Evolutionary conservation across 2,329 filamentous ascomycete genomes (phyloP), one percentile per base, ranked within the genome.

Genomic region (Scedosporium minutisporum): DNA sequence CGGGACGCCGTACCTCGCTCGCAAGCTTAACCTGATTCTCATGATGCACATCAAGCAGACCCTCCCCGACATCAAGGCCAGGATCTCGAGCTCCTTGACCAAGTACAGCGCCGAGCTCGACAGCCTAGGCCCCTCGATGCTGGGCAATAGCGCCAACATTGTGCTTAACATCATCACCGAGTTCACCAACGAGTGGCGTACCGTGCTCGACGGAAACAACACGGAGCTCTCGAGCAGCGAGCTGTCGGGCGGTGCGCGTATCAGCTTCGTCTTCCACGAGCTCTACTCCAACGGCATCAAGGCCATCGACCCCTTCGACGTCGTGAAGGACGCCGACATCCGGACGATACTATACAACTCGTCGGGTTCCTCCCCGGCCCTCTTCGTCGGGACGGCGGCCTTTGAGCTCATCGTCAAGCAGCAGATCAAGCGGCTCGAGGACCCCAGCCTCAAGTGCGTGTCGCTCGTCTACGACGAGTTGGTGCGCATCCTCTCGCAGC

Each of bases 41-140:
- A 97, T 99, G 93, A 99, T 99, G 95, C 95, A 99, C 80, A 99
- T 99, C 81, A 99, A 99, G 79, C 93, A 99, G 80, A 99, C 95
- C 1, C 84, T 99, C 14, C 95, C 95, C 48, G 95, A 99, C 73
- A 99, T 99, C 81, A 99, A 99, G 80, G 91, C 90, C 14, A 89
- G 96, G 66, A 99, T 99, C 69, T 85, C 90, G n/a, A 89, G 90
- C 68, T 97, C 93, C 14, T 81, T 99, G 64, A 88, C 93, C 73
- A 99, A 99, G 74, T 99, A 99, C 76, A 81, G 85, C 3, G 77
- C 86, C 51, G 95, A 99, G 75, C 83, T 99, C 23, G 80, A 85
- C 63, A 86, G 87, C 65, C 82, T 99, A 12, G 95, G 96, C 23
- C 93, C 96, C 66, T 97, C 93, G 12, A 89, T 97, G 81, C 87